Conservation (phyloP, 306 rosid genomes). For the Medicago lupulina region DNA sequence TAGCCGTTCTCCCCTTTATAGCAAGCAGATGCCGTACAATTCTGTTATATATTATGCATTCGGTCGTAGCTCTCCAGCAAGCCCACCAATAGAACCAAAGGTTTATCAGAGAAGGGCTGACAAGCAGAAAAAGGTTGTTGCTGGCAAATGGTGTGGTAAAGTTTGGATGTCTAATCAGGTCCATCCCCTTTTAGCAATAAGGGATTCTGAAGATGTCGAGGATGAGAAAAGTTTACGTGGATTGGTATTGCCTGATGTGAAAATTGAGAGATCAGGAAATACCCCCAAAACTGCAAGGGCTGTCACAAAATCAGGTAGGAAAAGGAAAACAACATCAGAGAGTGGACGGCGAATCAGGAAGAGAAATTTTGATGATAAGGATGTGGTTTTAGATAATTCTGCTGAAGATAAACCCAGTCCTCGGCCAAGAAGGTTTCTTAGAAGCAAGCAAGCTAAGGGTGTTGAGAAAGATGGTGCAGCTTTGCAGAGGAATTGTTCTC, state of each 20-base stretch:
- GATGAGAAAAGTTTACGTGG: slow-evolving; percentile 53
- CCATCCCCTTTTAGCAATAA: slow-evolving; percentile 79
- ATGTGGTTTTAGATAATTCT: slow-evolving; percentile 48
- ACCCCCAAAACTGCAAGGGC: slow-evolving; percentile 48
- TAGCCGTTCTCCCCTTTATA: slow-evolving; percentile 90
- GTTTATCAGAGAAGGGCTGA: slow-evolving; percentile 73
- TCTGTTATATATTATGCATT: slow-evolving; percentile 89
- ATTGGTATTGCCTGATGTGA: slow-evolving; percentile 60
- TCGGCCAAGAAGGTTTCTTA: slow-evolving; percentile 44
- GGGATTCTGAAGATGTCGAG: slow-evolving; percentile 65
- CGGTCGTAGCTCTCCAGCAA: slow-evolving; percentile 73
- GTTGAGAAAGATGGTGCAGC: slow-evolving; percentile 52
- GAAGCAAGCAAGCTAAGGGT: slow-evolving; percentile 57
- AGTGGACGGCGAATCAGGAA: slow-evolving; percentile 56
- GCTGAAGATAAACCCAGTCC: slow-evolving; percentile 45
- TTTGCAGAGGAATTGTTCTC: slow-evolving; percentile 46
- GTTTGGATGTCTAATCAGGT: slow-evolving; percentile 99
- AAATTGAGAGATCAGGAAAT: slow-evolving; percentile 59
- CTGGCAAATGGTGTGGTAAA: slow-evolving; percentile 98
- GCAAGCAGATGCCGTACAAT: slow-evolving; percentile 99
- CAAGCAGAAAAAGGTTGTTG: slow-evolving; percentile 83
- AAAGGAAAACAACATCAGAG: slow-evolving; percentile 68
- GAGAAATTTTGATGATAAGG: slow-evolving; percentile 51
- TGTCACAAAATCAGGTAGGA: slow-evolving; percentile 61
- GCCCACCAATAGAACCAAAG: slow-evolving; percentile 61